phyloP scores from a whole-genome alignment of 331 rosid species.

The Acacia pycnantha region DNA sequence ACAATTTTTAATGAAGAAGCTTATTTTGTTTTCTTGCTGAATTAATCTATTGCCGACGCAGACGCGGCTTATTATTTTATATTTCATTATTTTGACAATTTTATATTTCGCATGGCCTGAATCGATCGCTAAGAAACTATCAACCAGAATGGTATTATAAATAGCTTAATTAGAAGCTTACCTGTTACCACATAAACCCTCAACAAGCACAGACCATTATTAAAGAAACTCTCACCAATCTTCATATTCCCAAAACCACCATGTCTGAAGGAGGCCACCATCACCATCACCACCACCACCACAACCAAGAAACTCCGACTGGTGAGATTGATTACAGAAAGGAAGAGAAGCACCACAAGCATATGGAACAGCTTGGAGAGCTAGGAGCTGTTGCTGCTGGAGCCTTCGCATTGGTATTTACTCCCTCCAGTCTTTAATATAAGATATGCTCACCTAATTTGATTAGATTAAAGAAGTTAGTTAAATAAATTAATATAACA shows the following conservation, averaged over 20 bases:
- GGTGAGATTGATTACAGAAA: background rate
- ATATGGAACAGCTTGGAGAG: background rate
- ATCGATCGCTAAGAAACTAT: background rate
- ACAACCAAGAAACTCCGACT: background rate
- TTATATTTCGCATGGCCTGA: background rate
- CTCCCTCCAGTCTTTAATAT: too few relatives aligned
- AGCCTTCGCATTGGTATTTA: background rate
- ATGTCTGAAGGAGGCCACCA: background rate
- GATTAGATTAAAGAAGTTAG: too few relatives aligned
- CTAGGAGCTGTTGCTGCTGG: background rate
- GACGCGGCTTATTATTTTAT: too few relatives aligned
- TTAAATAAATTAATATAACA: too few relatives aligned
- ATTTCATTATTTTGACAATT: too few relatives aligned
- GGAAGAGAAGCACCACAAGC: slow-evolving; percentile 11
- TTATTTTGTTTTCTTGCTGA: too few relatives aligned
- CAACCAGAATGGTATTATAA: background rate
- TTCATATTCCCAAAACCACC: background rate
- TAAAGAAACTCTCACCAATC: background rate
- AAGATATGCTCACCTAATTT: too few relatives aligned
- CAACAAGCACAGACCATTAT: background rate
- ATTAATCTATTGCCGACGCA: too few relatives aligned
- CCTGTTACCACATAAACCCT: background rate
- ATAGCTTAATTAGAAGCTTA: background rate
- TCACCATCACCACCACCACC: background rate
- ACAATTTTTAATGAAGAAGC: too few relatives aligned